Evolutionary conservation across 164 flowering plant species (phyloP).

Genomic region (Vitis cinerea): DNA sequence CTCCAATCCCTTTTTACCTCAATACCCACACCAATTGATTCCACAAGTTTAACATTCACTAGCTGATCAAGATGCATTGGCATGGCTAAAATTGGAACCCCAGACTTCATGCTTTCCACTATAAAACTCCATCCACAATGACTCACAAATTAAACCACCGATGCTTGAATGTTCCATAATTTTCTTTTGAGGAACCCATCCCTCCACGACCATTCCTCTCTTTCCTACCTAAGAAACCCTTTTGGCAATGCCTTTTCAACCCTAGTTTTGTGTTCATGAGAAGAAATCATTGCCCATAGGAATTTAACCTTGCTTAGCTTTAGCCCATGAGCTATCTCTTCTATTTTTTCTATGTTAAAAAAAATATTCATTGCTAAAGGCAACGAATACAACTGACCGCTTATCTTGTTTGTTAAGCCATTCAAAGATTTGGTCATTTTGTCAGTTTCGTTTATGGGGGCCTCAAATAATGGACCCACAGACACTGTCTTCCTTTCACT

Average conservation of each 20-base stretch:
- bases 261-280: not conserved
- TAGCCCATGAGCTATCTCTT: slow-evolving; percentile 18
- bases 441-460: not conserved
- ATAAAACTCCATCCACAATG: slow-evolving; percentile 34
- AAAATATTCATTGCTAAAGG: slow-evolving; percentile 12
- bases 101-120: slow-evolving; percentile 22
- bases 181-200: slow-evolving; percentile 24
- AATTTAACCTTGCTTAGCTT: slow-evolving; percentile 20
- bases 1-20: not conserved
- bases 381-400: not conserved
- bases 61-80: slow-evolving; percentile 31
- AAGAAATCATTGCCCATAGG: slow-evolving; percentile 28
- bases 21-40: slow-evolving; percentile 13
- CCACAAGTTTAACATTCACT: slow-evolving; percentile 19
- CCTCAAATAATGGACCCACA: slow-evolving; percentile 15
- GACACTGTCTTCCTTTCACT: slow-evolving; percentile 10
- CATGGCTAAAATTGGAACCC: slow-evolving; percentile 24
- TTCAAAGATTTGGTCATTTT: not conserved
- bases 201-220: slow-evolving; percentile 13
- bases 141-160: slow-evolving; percentile 26
- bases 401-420: slow-evolving; percentile 2
- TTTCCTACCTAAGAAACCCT: slow-evolving; percentile 13
- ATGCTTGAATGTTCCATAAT: slow-evolving; percentile 16
- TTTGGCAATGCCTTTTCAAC: slow-evolving; percentile 14
- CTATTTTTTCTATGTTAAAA: slow-evolving; percentile 5